A percentile compares a stretch with the other conserved stretches of the same genome.
phyloP scores from a whole-genome alignment of 768 basidiomycete species.

The Macrolepiota albuminosa region DNA sequence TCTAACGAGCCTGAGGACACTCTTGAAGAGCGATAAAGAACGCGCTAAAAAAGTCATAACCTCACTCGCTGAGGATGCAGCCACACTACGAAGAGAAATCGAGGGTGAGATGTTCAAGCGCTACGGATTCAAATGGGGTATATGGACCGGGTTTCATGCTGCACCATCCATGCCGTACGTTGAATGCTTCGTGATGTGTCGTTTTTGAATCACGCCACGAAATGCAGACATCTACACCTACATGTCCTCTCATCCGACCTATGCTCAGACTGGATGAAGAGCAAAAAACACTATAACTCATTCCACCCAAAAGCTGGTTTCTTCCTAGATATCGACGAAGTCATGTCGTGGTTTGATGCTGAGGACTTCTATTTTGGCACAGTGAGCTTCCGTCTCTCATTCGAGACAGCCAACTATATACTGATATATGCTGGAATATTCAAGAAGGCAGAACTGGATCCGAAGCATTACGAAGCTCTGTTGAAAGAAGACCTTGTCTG shows the following conservation, averaged over 20 bases:
- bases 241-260: slow-evolving; percentile 85
- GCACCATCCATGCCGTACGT: slow-evolving; percentile 83
- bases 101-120: slow-evolving; percentile 73
- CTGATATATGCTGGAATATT: neutral
- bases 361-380: slow-evolving; percentile 47
- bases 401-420: neutral
- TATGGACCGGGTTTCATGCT: slow-evolving; percentile 84
- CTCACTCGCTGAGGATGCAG: slow-evolving; percentile 52
- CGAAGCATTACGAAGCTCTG: slow-evolving; percentile 53
- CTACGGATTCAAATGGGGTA: slow-evolving; percentile 72
- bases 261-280: slow-evolving; percentile 64
- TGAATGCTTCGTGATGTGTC: neutral
- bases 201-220: neutral
- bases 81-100: slow-evolving; percentile 52
- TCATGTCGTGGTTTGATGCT: slow-evolving; percentile 78
- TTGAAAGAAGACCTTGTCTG: slow-evolving; percentile 67
- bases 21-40: slow-evolving; percentile 51
- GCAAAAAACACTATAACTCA: slow-evolving; percentile 89
- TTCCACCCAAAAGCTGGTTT: slow-evolving; percentile 84
- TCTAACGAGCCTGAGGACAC: slow-evolving; percentile 49
- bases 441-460: slow-evolving; percentile 52
- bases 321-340: slow-evolving; percentile 72
- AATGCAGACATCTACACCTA: slow-evolving; percentile 68
- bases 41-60: slow-evolving; percentile 50
- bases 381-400: slow-evolving; percentile 31